Base-by-base conservation (phyloP, 257 asterid species). In the Ilex asprella region DNA sequence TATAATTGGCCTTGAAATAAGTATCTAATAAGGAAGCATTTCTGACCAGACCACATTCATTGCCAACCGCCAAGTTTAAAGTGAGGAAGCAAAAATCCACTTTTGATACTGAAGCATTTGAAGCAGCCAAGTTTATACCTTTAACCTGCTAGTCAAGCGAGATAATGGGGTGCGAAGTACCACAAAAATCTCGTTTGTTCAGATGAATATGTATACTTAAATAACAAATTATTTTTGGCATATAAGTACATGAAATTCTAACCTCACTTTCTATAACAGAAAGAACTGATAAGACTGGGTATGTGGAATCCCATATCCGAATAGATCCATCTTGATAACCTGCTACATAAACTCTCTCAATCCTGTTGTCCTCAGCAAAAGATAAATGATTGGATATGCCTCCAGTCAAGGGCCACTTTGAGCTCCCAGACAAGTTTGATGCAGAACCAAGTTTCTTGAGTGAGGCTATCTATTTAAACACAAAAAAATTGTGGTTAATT, bases 241-340 rank as follows among this genome's bases (percentile, higher is more conserved):
- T 35, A 35, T 35, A 35, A 35, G 41, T 35, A 35, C 41, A 35
- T 7, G 55, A 44, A 29, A 56, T 66, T 67, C 72, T 70, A 67
- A 89, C 97, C 97, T 81, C 83, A 62, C 70, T 64, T 73, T 74
- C 73, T 67, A 83, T 75, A 59, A 74, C 73, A 73, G 78, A 84
- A 55, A 88, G 74, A 74, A 74, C 82, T 31, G 80, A 71, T 51
- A 88, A 74, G 64, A 88, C 92, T 55, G 95, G 94, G 80, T 74
- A 65, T 57, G 95, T 91, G 72, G 86, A 91, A 82, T 88, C 92
- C 98, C 96, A 91, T 67, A 91, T 74, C 69, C 81, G 84, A 66
- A 86, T 81, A 65, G 96, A 91, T 74, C 95, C 98, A 77, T 91
- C 91, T 67, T 78, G 84, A 78, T 86, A 91, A 58, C 98, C 98